Evolutionary conservation across 2,329 filamentous ascomycete genomes (phyloP).

Genomic region (Graphiopsis chlorocephala): DNA sequence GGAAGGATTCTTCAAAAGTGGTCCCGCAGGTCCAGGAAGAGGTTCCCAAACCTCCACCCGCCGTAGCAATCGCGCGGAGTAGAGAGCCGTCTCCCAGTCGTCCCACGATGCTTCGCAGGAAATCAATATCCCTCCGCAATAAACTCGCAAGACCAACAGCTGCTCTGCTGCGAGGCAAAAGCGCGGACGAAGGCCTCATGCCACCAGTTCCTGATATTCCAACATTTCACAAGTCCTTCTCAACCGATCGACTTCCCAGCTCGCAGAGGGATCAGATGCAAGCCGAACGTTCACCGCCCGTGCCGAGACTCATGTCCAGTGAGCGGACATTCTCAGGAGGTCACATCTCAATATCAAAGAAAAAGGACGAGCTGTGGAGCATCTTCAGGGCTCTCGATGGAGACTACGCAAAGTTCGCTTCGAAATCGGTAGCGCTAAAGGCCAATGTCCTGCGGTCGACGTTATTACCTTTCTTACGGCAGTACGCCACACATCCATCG

Average conservation of each 20-base stretch:
- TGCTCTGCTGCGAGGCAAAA: conserved; percentile 10
- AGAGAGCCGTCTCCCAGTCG: conserved; percentile 5
- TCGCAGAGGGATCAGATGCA: conserved; percentile 35
- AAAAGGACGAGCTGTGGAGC: conserved; percentile 68
- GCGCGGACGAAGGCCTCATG: conserved; percentile 3
- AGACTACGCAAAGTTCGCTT: conserved; percentile 70
- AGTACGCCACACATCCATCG: conserved; percentile 66
- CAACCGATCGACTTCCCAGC: conserved; percentile 45
- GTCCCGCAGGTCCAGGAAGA: conserved; percentile 2
- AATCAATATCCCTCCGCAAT: conserved; percentile 13
- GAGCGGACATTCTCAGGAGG: conserved; percentile 28
- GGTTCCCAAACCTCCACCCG: background rate
- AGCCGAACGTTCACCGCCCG: conserved; percentile 40
- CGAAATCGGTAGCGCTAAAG: conserved; percentile 70
- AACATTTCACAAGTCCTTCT: conserved; percentile 48
- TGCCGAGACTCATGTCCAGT: conserved; percentile 41
- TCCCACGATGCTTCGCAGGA: conserved; percentile 9
- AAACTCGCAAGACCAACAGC: conserved; percentile 12
- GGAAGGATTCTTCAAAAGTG: conserved; percentile 19
- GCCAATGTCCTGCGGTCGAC: conserved; percentile 70
- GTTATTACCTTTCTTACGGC: conserved; percentile 74
- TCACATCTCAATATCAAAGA: conserved; percentile 39
- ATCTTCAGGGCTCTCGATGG: conserved; percentile 66
- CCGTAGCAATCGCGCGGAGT: background rate
- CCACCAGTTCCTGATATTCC: conserved; percentile 36